Evolutionary conservation across 257 asterid species (phyloP).

Genomic region (Schizonepeta tenuifolia): DNA sequence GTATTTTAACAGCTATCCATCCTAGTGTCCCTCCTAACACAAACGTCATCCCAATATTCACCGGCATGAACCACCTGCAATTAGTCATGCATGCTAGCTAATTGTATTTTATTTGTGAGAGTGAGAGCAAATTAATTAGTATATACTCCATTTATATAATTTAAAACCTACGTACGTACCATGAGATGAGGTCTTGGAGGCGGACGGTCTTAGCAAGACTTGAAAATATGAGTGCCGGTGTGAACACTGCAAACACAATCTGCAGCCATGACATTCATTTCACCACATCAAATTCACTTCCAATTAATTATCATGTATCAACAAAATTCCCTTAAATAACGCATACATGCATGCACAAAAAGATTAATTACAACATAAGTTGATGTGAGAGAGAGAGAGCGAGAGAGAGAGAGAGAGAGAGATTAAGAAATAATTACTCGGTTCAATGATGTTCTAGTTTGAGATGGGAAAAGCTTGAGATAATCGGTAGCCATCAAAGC

Average conservation of each 20-base stretch:
- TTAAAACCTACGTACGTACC: no score
- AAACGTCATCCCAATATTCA: slow-evolving; percentile 77
- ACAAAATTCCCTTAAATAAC: not conserved
- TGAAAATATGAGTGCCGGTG: slow-evolving; percentile 71
- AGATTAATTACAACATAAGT: not conserved
- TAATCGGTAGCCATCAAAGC: slow-evolving; percentile 84
- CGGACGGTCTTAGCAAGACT: slow-evolving; percentile 66
- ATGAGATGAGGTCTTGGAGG: slow-evolving; percentile 65
- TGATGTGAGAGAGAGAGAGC: not conserved
- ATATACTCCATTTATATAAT: no score
- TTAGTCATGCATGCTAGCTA: not conserved
- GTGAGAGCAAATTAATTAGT: no score
- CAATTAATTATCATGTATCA: no score
- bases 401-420: not conserved
- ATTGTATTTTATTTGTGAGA: not conserved
- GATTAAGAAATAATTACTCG: slow-evolving; percentile 37
- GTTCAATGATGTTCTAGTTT: slow-evolving; percentile 67
- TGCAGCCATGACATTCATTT: slow-evolving; percentile 27
- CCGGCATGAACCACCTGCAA: slow-evolving; percentile 94
- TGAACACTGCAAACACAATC: slow-evolving; percentile 72
- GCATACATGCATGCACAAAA: not conserved
- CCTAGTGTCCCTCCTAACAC: slow-evolving; percentile 74
- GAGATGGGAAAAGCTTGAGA: slow-evolving; percentile 65
- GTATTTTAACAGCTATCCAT: slow-evolving; percentile 77
- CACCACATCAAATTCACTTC: not conserved